Conservation (phyloP, 2,329 filamentous ascomycete genomes). For the Albophoma yamanashiensis region DNA sequence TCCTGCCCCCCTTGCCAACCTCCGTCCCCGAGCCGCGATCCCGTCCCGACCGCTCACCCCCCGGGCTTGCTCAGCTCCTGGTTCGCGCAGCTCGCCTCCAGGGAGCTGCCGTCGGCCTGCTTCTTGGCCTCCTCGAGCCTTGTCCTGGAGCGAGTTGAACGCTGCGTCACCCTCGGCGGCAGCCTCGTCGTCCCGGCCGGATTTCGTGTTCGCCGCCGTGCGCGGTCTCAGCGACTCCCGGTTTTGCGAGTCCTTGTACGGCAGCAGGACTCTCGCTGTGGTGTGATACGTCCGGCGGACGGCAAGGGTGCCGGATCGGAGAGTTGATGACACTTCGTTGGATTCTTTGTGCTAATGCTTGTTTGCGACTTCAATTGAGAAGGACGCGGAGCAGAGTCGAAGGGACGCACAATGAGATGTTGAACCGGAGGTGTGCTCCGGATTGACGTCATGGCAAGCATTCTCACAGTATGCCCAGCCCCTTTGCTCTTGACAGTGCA, state of each 20-base stretch:
- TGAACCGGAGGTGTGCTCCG: neutral
- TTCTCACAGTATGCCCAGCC: too few relatives aligned
- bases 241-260: conserved; percentile 44
- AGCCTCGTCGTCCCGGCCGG: conserved; percentile 50
- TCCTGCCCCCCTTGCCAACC: conserved; percentile 22
- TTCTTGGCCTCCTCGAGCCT: conserved; percentile 50
- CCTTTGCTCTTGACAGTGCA: neutral
- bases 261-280: conserved; percentile 11
- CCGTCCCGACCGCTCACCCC: conserved; percentile 23
- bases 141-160: conserved; percentile 57
- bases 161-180: conserved; percentile 49
- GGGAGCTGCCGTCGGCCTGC: conserved; percentile 19
- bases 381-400: neutral
- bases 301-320: neutral
- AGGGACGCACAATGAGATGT: neutral
- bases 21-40: conserved; percentile 20
- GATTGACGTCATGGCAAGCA: neutral
- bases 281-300: conserved; percentile 20
- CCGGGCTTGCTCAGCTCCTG: conserved; percentile 28
- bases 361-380: neutral
- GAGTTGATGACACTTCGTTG: neutral
- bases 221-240: conserved; percentile 55
- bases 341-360: neutral
- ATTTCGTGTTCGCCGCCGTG: conserved; percentile 56
- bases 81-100: conserved; percentile 35